Evolutionary conservation across 2,329 filamentous ascomycete species (phyloP), one percentile per base, ranked within the genome.

Genomic region (Cadophora sp.): DNA sequence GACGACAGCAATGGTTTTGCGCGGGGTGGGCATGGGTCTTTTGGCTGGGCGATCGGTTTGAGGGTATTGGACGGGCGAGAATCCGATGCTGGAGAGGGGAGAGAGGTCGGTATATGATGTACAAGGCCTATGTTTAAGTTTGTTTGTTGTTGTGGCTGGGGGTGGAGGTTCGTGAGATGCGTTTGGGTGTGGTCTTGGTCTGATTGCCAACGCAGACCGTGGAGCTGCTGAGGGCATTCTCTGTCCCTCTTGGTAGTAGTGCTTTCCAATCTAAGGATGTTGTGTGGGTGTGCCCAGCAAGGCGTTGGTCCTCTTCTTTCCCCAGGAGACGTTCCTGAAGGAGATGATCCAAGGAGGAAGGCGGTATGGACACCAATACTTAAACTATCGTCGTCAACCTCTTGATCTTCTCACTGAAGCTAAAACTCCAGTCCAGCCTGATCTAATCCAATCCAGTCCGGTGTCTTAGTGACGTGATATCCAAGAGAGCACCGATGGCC

Each of bases 1-100:
- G 82, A 98, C 94, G 77, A 97, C 90, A 77, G 94, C 95, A 76
- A 97, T 93, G 64, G 92, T 96, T 56, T 74, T 68, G 36, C 64
- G 69, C 48, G 76, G 75, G 59, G 74, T 72, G 48, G 73, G 74
- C 75, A 77, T 76, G 66, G 75, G 71, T 70, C 75, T 69, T 72
- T 77, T 77, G 2, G 70, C 50, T 3, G 75, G 74, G n/a, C 75
- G 72, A 24, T 73, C 68, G 20, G 71, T 20, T 70, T 67, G 59
- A 59, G 62, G 41, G 43, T 56, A 20, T n/a, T 70, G 65, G n/a
- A 73, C 67, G 2, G 68, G 61, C 13, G 69, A 66, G 55, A 71
- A 70, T 24, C 58, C 66, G 39, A 68, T 48, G 56, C 53, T 48
- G 41, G 66, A 20, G 64, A 72, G 64, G 18, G 66, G 45, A 30